Base-by-base conservation (phyloP, 768 basidiomycete genomes). In the Suillus paluster region DNA sequence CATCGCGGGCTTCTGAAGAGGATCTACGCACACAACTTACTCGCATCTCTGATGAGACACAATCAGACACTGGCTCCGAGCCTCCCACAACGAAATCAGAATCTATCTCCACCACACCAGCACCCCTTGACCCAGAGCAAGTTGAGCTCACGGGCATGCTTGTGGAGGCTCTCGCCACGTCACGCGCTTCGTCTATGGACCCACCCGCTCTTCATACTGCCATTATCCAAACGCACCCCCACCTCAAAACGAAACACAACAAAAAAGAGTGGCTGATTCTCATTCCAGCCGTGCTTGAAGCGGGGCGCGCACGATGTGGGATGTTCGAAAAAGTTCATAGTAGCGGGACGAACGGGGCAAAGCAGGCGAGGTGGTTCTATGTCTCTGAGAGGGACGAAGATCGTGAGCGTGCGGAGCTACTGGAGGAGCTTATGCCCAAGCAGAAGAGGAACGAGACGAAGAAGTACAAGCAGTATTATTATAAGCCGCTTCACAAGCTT, bases 401-500 rank as follows among this genome's bases (percentile, higher is more conserved):
- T 70, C 79, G 79, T 66, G 90, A 91, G 60, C 81, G 90, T n/a
- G 90, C 90, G 34, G 72, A 78, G 66, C 73, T 91, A 62, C 83
- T 92, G 60, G 74, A 79, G 68, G 86, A 85, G 63, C 86, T 91
- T 80, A 90, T 91, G 89, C 89, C 89, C 2, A 84, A 89, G 15
- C 89, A 81, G 59, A 93, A 92, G 75, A 77, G 91, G 58, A 86
- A 77, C 52, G 89, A 86, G 75, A 93, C 90, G 72, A 92, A 89
- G 82, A 89, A 91, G 76, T 90, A 88, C 64, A 93, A 93, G 73
- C 89, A 91, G 72, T 94, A 94, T 76, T 94, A 93, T 75, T 93
- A 87, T 77, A 81, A 82, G 33, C 91, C 91, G 10, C 74, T 93
- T 63, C 87, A 78, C 34, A 92, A 89, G 76, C 86, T 89, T 25